Evolutionary conservation across 768 basidiomycete genomes (phyloP), one percentile per base, ranked within the genome.

Genomic region (Kwoniella sp.): DNA sequence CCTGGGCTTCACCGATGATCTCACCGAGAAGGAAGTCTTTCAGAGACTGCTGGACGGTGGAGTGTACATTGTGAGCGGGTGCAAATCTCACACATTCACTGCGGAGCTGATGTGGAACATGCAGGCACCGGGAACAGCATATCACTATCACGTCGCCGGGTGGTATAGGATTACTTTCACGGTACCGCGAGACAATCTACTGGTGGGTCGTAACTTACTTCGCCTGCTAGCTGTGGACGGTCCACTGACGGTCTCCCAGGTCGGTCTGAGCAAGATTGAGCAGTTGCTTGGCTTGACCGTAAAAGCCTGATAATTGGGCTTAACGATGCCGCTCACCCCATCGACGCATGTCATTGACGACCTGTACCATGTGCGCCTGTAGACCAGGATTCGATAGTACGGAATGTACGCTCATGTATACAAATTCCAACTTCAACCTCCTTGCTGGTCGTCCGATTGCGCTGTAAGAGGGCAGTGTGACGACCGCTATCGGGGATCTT

Each of bases 121-220:
- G 14, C 31, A 65, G 66, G 69, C 69, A 19, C 69, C 69, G 8
- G 69, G 69, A 0, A 64, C 62, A 8, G 69, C 69, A 29, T 71
- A 71, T 52, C 66, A 71, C 46, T 51, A 67, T 46, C 33, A 44
- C 15, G 33, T 41, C 3, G 43, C 66, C 8, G 69, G 69, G 7
- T 68, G 69, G 69, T 66, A 59, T 28, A 46, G 69, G 7, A 52
- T 71, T 1, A 71, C 69, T 20, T 71, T 71, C 45, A 56, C 55
- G 26, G 62, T 71, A 28, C 56, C 67, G 23, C 45, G 64, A 38
- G 64, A 62, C 17, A 63, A 68, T 41, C 56, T 71, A 4, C 28
- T 53, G 23, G 59, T 60, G 27, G 39, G 58, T 55, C 25, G 31
- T 28, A 23, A 10, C 12, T 23, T 27, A 17, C 14, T 14, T 31